phyloP scores from a whole-genome alignment of 163 green algal species.

The Chlamydomonas reinhardtii region DNA sequence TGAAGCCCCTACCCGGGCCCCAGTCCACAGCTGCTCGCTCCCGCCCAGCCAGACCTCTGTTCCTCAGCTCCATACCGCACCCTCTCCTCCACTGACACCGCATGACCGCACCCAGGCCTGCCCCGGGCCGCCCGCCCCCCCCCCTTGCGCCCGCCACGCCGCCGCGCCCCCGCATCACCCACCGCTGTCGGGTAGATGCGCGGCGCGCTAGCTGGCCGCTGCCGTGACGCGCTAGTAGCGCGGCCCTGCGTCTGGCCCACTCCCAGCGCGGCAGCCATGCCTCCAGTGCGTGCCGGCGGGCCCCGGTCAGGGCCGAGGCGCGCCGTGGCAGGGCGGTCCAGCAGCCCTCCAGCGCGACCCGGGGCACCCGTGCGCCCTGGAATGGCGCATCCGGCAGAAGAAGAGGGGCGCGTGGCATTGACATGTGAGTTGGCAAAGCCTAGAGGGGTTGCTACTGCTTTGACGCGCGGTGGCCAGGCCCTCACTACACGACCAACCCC shows the following conservation, averaged over 20 bases:
- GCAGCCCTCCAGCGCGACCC: constrained; percentile 2
- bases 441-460: not conserved
- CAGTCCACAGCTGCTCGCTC: too few relatives aligned
- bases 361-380: not conserved
- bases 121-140: too few relatives aligned
- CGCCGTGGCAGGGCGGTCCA: constrained; percentile 28
- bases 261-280: constrained; percentile 22
- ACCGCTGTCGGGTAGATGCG: not conserved
- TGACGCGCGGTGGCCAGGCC: not conserved
- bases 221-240: not conserved
- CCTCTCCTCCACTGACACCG: too few relatives aligned
- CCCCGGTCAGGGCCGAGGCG: not conserved
- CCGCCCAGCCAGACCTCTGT: too few relatives aligned
- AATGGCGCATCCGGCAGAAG: too few relatives aligned
- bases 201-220: constrained; percentile 14
- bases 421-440: not conserved
- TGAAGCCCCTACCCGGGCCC: too few relatives aligned
- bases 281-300: not conserved
- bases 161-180: too few relatives aligned
- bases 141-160: too few relatives aligned
- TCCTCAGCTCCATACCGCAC: too few relatives aligned
- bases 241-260: not conserved
- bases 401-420: not conserved
- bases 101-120: too few relatives aligned
- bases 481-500: too few relatives aligned